Percentiles rank a stretch among this genome's conserved stretches.
phyloP scores from a whole-genome alignment of 179 eudicot species.

The Beta macrorhiza region DNA sequence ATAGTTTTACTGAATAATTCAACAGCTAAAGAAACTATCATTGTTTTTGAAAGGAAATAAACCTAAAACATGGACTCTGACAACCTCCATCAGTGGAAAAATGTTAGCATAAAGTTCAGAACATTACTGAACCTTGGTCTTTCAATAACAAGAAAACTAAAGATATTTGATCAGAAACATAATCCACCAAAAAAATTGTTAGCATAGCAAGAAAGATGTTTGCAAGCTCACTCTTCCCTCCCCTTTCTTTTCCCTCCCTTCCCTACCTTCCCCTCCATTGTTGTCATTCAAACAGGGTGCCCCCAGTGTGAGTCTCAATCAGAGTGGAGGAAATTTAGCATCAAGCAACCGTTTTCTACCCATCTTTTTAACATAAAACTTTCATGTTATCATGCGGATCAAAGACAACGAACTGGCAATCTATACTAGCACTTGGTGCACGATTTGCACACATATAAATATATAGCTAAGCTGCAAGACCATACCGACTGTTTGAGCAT shows the following conservation, averaged over 20 bases:
- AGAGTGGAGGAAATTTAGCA: no score
- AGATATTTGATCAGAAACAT: no score
- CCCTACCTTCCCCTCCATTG: no score
- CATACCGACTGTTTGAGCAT: conserved; percentile 84
- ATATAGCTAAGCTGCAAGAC: conserved; percentile 9
- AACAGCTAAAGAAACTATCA: not conserved
- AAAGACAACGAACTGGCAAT: not conserved
- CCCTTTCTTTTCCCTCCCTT: no score
- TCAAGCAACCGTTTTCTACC: not conserved
- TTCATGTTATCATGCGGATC: not conserved
- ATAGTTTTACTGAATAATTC: not conserved
- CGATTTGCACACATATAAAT: not conserved
- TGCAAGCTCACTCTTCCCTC: no score
- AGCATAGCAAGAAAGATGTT: no score
- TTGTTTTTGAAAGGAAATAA: not conserved
- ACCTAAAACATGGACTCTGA: not conserved
- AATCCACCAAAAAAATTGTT: no score
- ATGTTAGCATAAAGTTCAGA: not conserved
- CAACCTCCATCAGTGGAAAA: not conserved
- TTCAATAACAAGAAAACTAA: not conserved
- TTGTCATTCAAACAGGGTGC: no score
- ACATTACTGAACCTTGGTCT: not conserved
- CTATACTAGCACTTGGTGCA: not conserved
- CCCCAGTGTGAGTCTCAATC: no score
- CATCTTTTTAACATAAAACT: not conserved